These are phyloP conservation scores for Coniferiporia weirii DNA, from an alignment of 1,284 basidiomycete species.

Conservation along the genomic window DNA sequence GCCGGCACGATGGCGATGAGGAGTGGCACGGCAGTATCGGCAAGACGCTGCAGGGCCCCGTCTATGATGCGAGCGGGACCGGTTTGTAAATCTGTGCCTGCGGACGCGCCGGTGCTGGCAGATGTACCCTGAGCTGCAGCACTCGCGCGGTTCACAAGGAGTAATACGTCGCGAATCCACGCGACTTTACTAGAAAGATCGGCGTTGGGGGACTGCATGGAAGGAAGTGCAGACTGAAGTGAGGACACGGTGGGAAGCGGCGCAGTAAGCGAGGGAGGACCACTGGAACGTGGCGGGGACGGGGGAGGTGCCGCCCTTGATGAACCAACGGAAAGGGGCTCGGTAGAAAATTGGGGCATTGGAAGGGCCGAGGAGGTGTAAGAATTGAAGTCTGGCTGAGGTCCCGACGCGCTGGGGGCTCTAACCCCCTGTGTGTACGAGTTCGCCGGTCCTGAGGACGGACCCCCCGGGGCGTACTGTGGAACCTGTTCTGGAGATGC, in stretches of 20 bases:
- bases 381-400: not conserved
- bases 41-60: conserved; percentile 54
- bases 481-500: not conserved
- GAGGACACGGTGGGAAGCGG: conserved; percentile 56
- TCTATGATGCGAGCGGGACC: conserved; percentile 59
- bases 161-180: conserved; percentile 79
- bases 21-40: conserved; percentile 60
- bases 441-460: not conserved
- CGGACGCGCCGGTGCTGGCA: conserved; percentile 31
- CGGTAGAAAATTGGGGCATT: not conserved
- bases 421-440: not conserved
- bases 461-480: not conserved
- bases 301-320: conserved; percentile 20
- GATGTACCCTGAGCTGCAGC: conserved; percentile 17
- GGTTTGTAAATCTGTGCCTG: conserved; percentile 25
- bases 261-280: conserved; percentile 52
- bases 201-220: conserved; percentile 44
- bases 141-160: conserved; percentile 63
- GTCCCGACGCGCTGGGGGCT: not conserved
- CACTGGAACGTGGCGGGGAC: conserved; percentile 24
- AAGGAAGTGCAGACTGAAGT: conserved; percentile 41
- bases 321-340: not conserved
- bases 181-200: conserved; percentile 57
- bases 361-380: conserved; percentile 22
- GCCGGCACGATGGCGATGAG: conserved; percentile 48